Conservation (phyloP, 2,329 filamentous ascomycete genomes). For the Hypoxylon sp. region DNA sequence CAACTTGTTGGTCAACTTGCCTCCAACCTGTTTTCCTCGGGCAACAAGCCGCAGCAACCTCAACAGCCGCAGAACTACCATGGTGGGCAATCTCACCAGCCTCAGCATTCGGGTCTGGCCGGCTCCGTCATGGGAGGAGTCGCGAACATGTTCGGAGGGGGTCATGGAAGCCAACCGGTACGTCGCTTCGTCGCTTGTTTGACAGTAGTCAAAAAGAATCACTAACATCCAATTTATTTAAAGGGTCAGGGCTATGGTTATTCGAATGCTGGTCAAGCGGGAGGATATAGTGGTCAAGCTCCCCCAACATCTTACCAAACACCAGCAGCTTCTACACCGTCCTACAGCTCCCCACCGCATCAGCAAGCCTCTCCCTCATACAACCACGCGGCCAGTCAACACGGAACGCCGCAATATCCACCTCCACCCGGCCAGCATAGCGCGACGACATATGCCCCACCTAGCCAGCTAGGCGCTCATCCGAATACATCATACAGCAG, state of each 20-base stretch:
- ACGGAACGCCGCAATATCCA: constrained; percentile 37
- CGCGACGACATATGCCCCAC: constrained; percentile 44
- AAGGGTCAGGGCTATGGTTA: constrained; percentile 70
- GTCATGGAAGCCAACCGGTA: constrained; percentile 52
- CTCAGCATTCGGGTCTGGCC: constrained; percentile 57
- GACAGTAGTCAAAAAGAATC: constrained; percentile 4
- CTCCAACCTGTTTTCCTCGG: constrained; percentile 62
- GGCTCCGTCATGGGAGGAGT: constrained; percentile 65
- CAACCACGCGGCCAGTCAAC: constrained; percentile 26
- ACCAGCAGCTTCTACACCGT: constrained; percentile 39
- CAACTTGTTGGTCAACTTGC: constrained; percentile 66
- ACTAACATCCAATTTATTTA: constrained; percentile 39
- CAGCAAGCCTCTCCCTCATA: constrained; percentile 38
- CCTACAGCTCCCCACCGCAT: constrained; percentile 45
- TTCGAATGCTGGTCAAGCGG: constrained; percentile 62
- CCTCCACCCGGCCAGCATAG: constrained; percentile 41
- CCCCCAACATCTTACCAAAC: constrained; percentile 69
- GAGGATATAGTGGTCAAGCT: constrained; percentile 68
- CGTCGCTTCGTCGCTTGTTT: constrained; percentile 34
- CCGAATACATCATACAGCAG: constrained; percentile 35
- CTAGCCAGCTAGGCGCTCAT: constrained; percentile 41
- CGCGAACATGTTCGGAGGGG: constrained; percentile 61
- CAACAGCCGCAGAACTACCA: constrained; percentile 59
- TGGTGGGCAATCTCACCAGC: constrained; percentile 53
- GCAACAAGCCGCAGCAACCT: constrained; percentile 56